These are phyloP conservation scores for Atkinsonella texensis DNA, from an alignment of 2,329 filamentous ascomycete species.

Conservation along the genomic window DNA sequence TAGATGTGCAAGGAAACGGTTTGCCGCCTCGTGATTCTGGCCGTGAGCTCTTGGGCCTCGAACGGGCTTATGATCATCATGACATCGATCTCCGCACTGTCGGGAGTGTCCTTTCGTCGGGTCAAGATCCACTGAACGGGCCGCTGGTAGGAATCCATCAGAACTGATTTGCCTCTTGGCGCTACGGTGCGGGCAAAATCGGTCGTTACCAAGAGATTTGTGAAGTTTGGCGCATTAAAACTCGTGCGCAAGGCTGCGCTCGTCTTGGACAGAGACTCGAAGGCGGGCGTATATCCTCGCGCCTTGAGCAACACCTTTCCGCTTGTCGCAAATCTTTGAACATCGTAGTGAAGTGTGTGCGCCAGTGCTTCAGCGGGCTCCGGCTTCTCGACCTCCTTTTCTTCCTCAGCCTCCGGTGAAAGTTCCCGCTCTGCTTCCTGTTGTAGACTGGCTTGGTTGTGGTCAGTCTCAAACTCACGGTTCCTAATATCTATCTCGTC, in stretches of 20 bases:
- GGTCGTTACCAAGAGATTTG: constrained; percentile 8
- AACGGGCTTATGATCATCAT: constrained; percentile 47
- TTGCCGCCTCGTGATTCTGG: constrained; percentile 20
- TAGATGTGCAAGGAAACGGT: constrained; percentile 38
- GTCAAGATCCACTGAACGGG: constrained; percentile 15
- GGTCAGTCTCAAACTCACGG: neutral
- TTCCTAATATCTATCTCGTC: neutral
- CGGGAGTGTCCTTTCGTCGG: neutral
- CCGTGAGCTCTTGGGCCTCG: constrained; percentile 43
- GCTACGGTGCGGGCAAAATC: constrained; percentile 11
- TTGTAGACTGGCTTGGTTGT: neutral
- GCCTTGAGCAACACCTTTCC: constrained; percentile 2
- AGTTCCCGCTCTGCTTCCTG: constrained; percentile 61
- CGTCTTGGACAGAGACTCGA: constrained; percentile 8
- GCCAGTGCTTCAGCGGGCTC: constrained; percentile 16
- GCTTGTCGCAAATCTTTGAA: constrained; percentile 15
- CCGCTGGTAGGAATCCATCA: constrained; percentile 12
- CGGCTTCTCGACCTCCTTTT: constrained; percentile 42
- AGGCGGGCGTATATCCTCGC: constrained; percentile 8
- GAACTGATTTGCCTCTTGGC: neutral
- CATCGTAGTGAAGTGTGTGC: constrained; percentile 31
- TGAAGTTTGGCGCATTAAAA: constrained; percentile 8
- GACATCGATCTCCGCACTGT: neutral
- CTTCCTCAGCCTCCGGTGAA: constrained; percentile 48
- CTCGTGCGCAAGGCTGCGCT: constrained; percentile 9